Conservation (phyloP, 192 early-diverging fungal genomes). For the Coemansia sp. region DNA sequence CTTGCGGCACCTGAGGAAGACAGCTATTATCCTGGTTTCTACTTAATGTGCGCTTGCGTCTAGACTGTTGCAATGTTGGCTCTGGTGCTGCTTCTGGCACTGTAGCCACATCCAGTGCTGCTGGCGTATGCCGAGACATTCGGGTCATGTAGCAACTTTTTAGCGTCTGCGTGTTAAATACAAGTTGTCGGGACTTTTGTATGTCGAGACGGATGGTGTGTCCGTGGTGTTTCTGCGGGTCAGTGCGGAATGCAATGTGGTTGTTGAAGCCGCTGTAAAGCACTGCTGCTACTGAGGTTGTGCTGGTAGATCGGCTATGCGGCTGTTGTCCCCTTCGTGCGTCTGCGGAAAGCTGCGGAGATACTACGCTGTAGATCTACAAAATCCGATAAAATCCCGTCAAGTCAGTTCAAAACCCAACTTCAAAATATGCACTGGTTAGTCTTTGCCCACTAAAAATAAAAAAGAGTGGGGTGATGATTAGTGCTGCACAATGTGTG, state of each 20-base stretch:
- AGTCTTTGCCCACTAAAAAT: background rate
- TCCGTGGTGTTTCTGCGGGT: background rate
- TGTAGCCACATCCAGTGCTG: background rate
- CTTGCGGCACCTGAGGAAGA: background rate
- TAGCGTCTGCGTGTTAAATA: background rate
- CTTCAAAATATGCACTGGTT: background rate
- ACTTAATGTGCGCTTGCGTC: background rate
- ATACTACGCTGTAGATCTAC: background rate
- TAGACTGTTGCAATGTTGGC: background rate
- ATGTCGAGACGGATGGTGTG: background rate
- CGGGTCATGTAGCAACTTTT: background rate
- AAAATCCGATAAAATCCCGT: background rate
- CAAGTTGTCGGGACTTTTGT: background rate
- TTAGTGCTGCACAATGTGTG: background rate
- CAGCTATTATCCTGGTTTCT: background rate
- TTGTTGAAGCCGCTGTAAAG: background rate
- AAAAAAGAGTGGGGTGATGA: background rate
- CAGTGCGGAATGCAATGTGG: background rate
- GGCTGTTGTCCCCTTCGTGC: background rate
- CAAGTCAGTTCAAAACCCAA: background rate
- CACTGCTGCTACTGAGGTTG: background rate
- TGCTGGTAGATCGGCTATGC: background rate
- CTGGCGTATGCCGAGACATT: background rate
- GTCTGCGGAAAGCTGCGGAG: background rate
- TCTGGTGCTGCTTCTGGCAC: background rate